Evolutionary conservation across 257 asterid species (phyloP), one percentile per base, ranked within the genome.

Genomic region (Catharanthus roseus): DNA sequence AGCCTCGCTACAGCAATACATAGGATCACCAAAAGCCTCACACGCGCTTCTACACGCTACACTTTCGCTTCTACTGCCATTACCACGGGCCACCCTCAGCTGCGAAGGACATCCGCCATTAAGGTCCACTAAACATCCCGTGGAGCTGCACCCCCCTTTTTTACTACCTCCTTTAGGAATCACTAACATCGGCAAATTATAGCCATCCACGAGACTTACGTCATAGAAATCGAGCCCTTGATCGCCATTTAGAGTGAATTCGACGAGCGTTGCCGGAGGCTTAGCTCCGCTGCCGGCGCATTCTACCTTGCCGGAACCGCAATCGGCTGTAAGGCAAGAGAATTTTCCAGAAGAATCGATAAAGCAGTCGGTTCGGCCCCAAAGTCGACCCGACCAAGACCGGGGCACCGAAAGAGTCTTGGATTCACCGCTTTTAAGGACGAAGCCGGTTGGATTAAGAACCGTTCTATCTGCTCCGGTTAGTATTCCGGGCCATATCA

Each of bases 1-100:
- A n/a, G 78, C 89, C 72, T 85, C 96, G 78, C 98, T 93, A 74
- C 98, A 93, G 70, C 98, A 93, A 53, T 77, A 93, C 68, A 60
- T 61, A 42, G 98, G 98, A 51, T 89, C 91, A 49, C 95, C 93
- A 61, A 90, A 90, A 69, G 98, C 98, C 86, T 89, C 97, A 70
- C 98, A 93, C 72, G 98, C 97, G 86, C 98, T 91, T 92, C 72
- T 86, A 77, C 98, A 90, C 72, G 95, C 98, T 51, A 90, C 89
- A 63, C 85, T 67, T 75, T 84, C 87, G 6, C 33, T 39, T 12
- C 74, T 57, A 67, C 85, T 74, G 24, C 83, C 86, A 19, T 76
- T 82, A 73, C 88, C 88, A 68, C 75, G 85, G 84, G 84, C 83
- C 84, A 90, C 97, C 63, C 81, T 76, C 71, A 91, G 85, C 69